Base-by-base conservation (phyloP, 352 stramenopile genomes). In the Globisporangium abappressorium region DNA sequence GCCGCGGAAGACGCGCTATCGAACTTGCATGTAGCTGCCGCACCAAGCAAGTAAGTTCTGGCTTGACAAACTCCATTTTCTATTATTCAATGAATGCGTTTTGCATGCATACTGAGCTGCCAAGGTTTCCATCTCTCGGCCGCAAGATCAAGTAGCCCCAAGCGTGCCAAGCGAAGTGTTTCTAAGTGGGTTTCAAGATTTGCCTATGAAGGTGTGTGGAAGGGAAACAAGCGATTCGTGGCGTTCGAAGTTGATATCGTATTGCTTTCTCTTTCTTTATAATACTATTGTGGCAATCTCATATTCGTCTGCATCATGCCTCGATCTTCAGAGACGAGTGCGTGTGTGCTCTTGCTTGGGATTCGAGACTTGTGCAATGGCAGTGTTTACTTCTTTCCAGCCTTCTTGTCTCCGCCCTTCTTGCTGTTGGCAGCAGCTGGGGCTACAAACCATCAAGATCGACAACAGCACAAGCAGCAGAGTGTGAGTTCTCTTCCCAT, bases 321-420 rank as follows among this genome's bases (percentile, higher is more conserved):
- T 62, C 55, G 26, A 11, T 43, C 24, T 58, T 26, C 41, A 47
- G 20, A 14, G 38, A 18, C 12, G 38, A 47, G 41, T 0, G 5
- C 5, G 5, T 20, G 18, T 7, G 18, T 22, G 26, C 24, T 36
- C 54, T 43, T 43, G 55, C 34, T 22, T 1, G 20, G 20, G 38
- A 20, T 15, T 28, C 1, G 22, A 36, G 53, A 60, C 15, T 30
- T 36, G 18, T n/a, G 12, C 54, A 20, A 36, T 38, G 14, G 5
- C 34, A 28, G 33, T 7, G 46, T 20, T 53, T 74, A 74, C 73
- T 79, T 79, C 75, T 82, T 82, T 68, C 66, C 72, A 57, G 67
- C 67, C 71, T 83, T 83, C 76, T 81, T 81, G 66, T 66, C 61
- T 14, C 72, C 75, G 53, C 72, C 70, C 61, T 77, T 77, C 68